phyloP scores from a whole-genome alignment of 1,284 basidiomycete species.

The Chalciporus piperatoides region DNA sequence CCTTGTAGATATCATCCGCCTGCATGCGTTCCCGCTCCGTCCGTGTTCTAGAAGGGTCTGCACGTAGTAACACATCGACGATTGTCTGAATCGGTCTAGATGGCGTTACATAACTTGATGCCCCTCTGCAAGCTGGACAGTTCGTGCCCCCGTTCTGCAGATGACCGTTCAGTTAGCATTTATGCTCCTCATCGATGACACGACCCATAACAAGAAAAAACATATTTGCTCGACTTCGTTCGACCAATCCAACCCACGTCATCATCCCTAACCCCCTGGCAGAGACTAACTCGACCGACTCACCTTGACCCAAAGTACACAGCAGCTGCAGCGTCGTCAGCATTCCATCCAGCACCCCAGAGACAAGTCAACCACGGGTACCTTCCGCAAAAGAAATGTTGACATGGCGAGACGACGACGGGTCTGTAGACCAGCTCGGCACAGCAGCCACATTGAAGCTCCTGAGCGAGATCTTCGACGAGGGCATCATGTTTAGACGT shows the following conservation, averaged over 20 bases:
- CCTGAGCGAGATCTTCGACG: slow-evolving; percentile 61
- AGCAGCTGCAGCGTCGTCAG: slow-evolving; percentile 51
- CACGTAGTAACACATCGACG: slow-evolving; percentile 62
- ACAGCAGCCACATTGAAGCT: slow-evolving; percentile 80
- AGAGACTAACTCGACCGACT: slow-evolving; percentile 33
- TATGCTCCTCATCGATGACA: not conserved
- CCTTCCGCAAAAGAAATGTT: slow-evolving; percentile 86
- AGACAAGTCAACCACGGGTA: slow-evolving; percentile 32
- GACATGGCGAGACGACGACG: slow-evolving; percentile 72
- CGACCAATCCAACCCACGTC: not conserved
- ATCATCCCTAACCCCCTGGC: not conserved
- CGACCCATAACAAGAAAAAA: not conserved
- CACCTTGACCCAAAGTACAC: slow-evolving; percentile 73
- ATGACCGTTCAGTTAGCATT: slow-evolving; percentile 13
- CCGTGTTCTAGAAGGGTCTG: slow-evolving; percentile 60
- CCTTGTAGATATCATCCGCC: slow-evolving; percentile 71
- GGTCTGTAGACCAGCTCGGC: slow-evolving; percentile 72
- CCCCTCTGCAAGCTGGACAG: slow-evolving; percentile 70
- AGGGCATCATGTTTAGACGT: slow-evolving; percentile 35
- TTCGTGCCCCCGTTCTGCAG: slow-evolving; percentile 73
- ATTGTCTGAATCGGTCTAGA: slow-evolving; percentile 68
- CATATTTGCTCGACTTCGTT: not conserved
- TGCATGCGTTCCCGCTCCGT: slow-evolving; percentile 64
- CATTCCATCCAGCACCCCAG: not conserved
- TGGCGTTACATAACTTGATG: slow-evolving; percentile 61